Conservation (phyloP, 1,284 basidiomycete species). For the Flammula alnicola region DNA sequence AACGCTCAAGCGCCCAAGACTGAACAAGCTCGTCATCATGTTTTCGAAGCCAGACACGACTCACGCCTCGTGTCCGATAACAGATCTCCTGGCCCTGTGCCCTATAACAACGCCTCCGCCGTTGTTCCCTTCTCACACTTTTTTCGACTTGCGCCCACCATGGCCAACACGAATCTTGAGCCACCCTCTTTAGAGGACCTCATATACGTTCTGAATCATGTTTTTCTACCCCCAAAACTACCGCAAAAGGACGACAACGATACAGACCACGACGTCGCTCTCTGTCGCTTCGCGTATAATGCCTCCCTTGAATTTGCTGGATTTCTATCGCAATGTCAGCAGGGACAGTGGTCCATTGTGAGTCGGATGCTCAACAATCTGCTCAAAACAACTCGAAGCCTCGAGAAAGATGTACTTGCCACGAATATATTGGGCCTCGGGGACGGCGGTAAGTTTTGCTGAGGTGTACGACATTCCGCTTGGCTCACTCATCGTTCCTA, state of each 20-base stretch:
- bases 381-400: background rate
- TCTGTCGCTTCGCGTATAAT: conserved; percentile 21
- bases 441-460: conserved; percentile 17
- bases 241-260: conserved; percentile 40
- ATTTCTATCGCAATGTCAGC: conserved; percentile 3
- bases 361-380: conserved; percentile 30
- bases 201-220: conserved; percentile 40
- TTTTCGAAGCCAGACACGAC: too few relatives aligned
- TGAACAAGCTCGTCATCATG: too few relatives aligned
- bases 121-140: too few relatives aligned
- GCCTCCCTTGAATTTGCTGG: conserved; percentile 5
- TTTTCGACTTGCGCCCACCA: too few relatives aligned
- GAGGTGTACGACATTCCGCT: too few relatives aligned
- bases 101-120: too few relatives aligned
- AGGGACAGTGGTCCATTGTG: conserved; percentile 27
- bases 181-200: conserved; percentile 2
- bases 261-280: conserved; percentile 25
- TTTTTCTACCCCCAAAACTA: conserved; percentile 46
- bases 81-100: too few relatives aligned
- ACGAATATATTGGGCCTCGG: conserved; percentile 8
- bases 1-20: too few relatives aligned
- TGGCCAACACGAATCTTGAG: too few relatives aligned
- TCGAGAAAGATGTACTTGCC: conserved; percentile 2
- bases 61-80: too few relatives aligned
- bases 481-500: background rate